Conservation (phyloP, 768 basidiomycete genomes). For the Auricularia sp. region DNA sequence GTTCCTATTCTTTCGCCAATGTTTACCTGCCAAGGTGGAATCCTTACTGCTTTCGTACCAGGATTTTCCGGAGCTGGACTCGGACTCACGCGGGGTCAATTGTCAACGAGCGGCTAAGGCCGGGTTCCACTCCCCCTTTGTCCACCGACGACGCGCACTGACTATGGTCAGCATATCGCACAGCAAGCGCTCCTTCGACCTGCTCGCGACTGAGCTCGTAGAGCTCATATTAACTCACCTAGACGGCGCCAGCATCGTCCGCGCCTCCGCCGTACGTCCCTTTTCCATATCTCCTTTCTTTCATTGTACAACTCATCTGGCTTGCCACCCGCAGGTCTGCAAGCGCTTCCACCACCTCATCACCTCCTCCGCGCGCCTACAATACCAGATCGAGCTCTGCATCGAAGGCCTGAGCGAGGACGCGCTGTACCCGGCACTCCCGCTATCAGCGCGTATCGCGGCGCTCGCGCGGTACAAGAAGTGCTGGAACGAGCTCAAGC, state of each 20-base stretch:
- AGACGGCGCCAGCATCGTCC: neutral
- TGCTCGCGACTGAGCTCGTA: neutral
- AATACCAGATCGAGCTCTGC: neutral
- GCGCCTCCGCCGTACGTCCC: neutral
- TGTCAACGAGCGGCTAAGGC: too few species aligned
- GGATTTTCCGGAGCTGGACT: too few species aligned
- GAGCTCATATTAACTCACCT: neutral
- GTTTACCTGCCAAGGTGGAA: too few species aligned
- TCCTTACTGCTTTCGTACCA: too few species aligned
- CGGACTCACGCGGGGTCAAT: too few species aligned
- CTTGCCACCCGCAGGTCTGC: neutral
- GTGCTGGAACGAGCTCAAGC: neutral
- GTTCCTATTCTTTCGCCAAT: too few species aligned
- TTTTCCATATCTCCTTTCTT: neutral
- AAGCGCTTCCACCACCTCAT: neutral
- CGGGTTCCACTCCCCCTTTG: too few species aligned
- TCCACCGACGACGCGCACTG: too few species aligned
- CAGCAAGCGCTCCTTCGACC: neutral
- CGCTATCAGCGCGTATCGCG: neutral
- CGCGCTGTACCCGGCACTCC: neutral
- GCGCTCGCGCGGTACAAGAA: neutral
- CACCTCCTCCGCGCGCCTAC: neutral
- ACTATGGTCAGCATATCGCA: neutral
- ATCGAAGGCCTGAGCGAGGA: neutral
- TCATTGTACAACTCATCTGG: neutral